Conservation (phyloP, 1,284 basidiomycete genomes). For the Hymenochaete sp. region DNA sequence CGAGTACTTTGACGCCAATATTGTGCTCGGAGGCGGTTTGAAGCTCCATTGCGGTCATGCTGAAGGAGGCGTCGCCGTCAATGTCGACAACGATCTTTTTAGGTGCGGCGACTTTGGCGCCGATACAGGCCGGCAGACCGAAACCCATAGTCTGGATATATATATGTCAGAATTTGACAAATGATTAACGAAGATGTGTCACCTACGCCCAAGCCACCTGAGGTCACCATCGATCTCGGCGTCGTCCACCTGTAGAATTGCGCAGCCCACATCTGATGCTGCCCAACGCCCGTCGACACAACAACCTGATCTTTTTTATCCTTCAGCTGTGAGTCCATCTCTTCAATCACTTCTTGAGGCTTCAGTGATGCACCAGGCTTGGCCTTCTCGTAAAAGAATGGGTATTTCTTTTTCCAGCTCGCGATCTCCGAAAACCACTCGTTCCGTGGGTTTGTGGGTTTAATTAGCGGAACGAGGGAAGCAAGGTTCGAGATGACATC, state of each 20-base stretch:
- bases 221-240: constrained; percentile 87
- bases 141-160: constrained; percentile 85
- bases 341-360: constrained; percentile 95
- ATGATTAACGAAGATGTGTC: constrained; percentile 6
- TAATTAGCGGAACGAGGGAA: constrained; percentile 75
- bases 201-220: constrained; percentile 90
- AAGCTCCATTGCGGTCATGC: constrained; percentile 99
- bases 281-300: constrained; percentile 91
- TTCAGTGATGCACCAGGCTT: constrained; percentile 68
- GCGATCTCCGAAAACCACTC: constrained; percentile 82
- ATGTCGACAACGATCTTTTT: constrained; percentile 93
- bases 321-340: constrained; percentile 71
- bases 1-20: constrained; percentile 90
- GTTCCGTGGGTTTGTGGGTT: constrained; percentile 45
- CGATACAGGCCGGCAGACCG: constrained; percentile 89
- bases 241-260: constrained; percentile 89
- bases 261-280: constrained; percentile 99
- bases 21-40: constrained; percentile 85
- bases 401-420: constrained; percentile 82
- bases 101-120: constrained; percentile 93
- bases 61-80: constrained; percentile 96
- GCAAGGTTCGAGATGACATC: constrained; percentile 84
- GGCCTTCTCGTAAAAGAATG: constrained; percentile 81
- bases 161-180: constrained; percentile 17
- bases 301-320: constrained; percentile 83